phyloP scores from a whole-genome alignment of 345 rosid genomes.

The Pistacia atlantica region DNA sequence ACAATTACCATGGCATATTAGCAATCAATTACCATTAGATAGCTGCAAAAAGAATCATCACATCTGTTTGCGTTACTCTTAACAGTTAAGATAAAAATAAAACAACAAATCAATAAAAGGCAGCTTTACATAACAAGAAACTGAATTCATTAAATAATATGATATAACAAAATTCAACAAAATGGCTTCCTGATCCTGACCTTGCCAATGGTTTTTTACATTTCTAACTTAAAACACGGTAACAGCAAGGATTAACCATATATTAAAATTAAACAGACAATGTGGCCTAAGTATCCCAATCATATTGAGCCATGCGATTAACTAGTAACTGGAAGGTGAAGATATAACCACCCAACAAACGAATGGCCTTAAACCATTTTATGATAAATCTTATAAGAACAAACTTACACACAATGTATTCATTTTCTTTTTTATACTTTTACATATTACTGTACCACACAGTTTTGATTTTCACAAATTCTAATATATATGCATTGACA shows the following conservation, averaged over 20 bases:
- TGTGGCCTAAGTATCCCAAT: background rate
- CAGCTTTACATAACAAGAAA: background rate
- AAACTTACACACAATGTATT: background rate
- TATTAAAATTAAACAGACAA: background rate
- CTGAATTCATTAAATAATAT: background rate
- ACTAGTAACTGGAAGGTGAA: background rate
- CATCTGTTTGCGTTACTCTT: background rate
- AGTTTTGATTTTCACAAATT: background rate
- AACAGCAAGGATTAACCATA: background rate
- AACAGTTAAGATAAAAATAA: background rate
- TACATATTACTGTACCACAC: background rate
- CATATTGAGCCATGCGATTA: background rate
- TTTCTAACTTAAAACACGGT: background rate
- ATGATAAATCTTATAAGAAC: background rate
- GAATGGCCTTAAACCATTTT: background rate
- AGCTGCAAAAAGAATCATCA: constrained; percentile 12
- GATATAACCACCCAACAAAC: constrained; percentile 1
- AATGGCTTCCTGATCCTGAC: too few relatives aligned
- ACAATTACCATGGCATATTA: constrained; percentile 13
- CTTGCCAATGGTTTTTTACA: background rate
- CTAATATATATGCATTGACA: background rate
- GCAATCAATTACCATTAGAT: background rate
- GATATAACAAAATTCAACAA: too few relatives aligned
- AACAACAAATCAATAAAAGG: background rate
- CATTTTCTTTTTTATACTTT: background rate